Evolutionary conservation across 2,329 filamentous ascomycete species (phyloP), one percentile per base, ranked within the genome.

Genomic region (Septoria petroselini): DNA sequence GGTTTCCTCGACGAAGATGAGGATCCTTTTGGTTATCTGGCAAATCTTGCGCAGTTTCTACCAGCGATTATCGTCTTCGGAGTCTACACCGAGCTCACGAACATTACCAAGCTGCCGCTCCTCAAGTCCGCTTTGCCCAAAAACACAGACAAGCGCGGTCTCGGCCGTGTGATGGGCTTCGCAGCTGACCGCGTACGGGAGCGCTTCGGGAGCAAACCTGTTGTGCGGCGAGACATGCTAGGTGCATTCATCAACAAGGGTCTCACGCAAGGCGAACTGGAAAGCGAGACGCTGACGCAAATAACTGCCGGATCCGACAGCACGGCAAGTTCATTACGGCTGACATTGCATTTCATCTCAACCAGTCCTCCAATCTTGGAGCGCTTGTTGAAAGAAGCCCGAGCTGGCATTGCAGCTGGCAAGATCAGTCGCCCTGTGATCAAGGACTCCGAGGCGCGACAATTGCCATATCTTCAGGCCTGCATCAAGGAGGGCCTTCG

Each of bases 281-380:
- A 66, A 62, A 72, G 65, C 53, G 74, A 76, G 53, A 71, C 68
- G 0, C 54, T 74, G 3, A 66, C 73, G 9, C 71, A 75, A 50
- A 74, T 76, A 33, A 68, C 79, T 4, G 79, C 79, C 3, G 80
- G 80, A 3, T 78, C 77, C 0, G 80, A 83, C 52, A 81, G 78
- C 1, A 80, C 78, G 0, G 77, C 80, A 0, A 78, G 76, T 0
- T 73, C 73, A 1, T 72, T 83, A 7, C 74, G 80, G 2, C 69
- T 73, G 30, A 78, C 73, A 1, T 55, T 82, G 47, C 70, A 82
- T 17, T 72, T 78, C 59, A 62, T 82, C 48, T 71, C 76, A 17
- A 77, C 73, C n/a, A 75, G 71, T 18, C 75, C 76, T 0, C 68
- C 67, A 1, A 71, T 79, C 0, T 71, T 75, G 49, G 48, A 56